These are phyloP conservation scores for Hamigera avellanea DNA, from an alignment of 495 filamentous ascomycete species.

Conservation along the genomic window DNA sequence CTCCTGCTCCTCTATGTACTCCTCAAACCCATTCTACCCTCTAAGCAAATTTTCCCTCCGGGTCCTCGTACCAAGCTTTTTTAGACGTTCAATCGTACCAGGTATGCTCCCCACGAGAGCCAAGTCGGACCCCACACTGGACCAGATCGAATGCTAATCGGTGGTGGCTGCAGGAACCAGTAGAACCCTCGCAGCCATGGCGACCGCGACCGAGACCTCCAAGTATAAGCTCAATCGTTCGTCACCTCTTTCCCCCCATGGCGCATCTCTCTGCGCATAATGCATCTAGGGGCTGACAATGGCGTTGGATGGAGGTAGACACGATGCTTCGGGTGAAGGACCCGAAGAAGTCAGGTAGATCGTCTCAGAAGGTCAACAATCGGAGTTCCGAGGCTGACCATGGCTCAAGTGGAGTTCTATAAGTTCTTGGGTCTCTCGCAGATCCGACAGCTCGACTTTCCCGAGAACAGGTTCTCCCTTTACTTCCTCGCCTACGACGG, in stretches of 20 bases:
- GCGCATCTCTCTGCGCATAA: background rate
- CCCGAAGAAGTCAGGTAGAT: conserved; percentile 62
- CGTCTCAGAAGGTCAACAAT: background rate
- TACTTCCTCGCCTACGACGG: conserved; percentile 49
- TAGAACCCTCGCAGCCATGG: conserved; percentile 49
- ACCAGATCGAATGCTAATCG: no score
- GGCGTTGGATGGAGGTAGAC: conserved; percentile 15
- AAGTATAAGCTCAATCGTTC: conserved; percentile 85
- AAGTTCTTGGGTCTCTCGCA: conserved; percentile 82
- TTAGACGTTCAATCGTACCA: conserved; percentile 5
- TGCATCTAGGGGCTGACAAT: background rate
- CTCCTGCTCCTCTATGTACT: conserved; percentile 10
- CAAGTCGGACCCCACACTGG: no score
- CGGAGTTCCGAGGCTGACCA: background rate
- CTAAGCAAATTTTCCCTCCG: conserved; percentile 10
- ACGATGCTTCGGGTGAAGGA: conserved; percentile 89
- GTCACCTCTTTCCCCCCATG: conserved; percentile 10
- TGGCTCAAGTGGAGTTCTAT: conserved; percentile 95
- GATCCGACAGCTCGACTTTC: conserved; percentile 60
- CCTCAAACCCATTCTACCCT: conserved; percentile 8
- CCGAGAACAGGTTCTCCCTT: conserved; percentile 80
- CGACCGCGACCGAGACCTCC: conserved; percentile 54
- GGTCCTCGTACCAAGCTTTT: conserved; percentile 16
- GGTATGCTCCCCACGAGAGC: conserved; percentile 2
- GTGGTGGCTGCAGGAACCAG: conserved; percentile 9